Base-by-base conservation (phyloP, 768 basidiomycete genomes). In the Austroboletus festivus region DNA sequence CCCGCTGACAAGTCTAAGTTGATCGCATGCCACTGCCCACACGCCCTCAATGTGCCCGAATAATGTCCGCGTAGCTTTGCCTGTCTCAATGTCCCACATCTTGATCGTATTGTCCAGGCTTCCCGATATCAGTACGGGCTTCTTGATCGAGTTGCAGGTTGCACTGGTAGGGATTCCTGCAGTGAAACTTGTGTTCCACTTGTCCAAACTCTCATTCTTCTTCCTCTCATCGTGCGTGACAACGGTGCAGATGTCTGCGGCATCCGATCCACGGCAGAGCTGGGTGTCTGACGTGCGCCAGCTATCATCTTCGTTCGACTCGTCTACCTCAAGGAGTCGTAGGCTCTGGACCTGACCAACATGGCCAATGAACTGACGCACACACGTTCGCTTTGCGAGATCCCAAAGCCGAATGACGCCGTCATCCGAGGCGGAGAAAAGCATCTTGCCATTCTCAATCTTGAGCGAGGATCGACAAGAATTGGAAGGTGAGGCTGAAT, bases 31-130 rank as follows among this genome's bases (percentile, higher is more conserved):
- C 24, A 98, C 88, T 3, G 84, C 85, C 96, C 96, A 99, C 16
- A 99, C 93, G 46, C 96, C 96, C 64, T 99, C 96, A 58, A 98
- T 93, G 66, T 97, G 94, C 1, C 94, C 96, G 65, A 99, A 99
- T 53, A 94, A 78, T 35, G 96, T 97, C 60, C 80, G 75, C 41
- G 80, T 71, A 20, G 83, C 76, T 59, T 85, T 82, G 34, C 86
- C 92, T 1, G 84, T 80, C 58, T 94, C 91, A 22, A 98, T 81
- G 61, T 98, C 93, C 96, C 96, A 99, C 35, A 94, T 60, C 65
- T 90, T 93, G 71, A 98, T 85, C 24, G 94, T 97, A 62, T 97
- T 96, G 64, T 98, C 94, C 56, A 96, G 73, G 60, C 87, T 86
- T 3, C 91, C 93, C 4, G 93, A 91, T 52, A 96, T 82, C 47